phyloP scores from a whole-genome alignment of 352 stramenopile genomes.

The Bremia lactucae region DNA sequence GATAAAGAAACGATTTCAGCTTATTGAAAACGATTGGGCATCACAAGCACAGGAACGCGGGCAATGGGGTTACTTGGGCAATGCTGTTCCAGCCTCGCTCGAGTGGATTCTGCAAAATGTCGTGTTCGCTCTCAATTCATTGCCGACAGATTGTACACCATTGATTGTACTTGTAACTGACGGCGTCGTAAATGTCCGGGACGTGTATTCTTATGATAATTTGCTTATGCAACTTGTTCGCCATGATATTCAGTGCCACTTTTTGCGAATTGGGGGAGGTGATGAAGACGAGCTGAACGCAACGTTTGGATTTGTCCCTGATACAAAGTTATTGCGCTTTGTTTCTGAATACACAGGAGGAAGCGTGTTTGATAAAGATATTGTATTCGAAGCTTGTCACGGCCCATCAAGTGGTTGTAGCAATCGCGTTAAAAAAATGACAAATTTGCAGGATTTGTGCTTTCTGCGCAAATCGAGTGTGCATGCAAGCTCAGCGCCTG shows the following conservation, averaged over 20 bases:
- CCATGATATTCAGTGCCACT: conserved; percentile 81
- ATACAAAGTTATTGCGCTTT: conserved; percentile 69
- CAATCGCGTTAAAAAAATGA: conserved; percentile 44
- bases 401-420: conserved; percentile 17
- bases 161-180: conserved; percentile 81
- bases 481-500: conserved; percentile 48
- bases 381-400: conserved; percentile 47
- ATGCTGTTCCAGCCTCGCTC: conserved; percentile 37
- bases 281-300: conserved; percentile 43
- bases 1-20: conserved; percentile 58
- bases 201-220: conserved; percentile 77
- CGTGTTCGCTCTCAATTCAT: conserved; percentile 78
- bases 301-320: conserved; percentile 79
- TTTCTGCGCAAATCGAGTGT: conserved; percentile 63
- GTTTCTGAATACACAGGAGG: conserved; percentile 63
- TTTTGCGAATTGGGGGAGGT: conserved; percentile 55
- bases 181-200: conserved; percentile 68
- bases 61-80: conserved; percentile 15
- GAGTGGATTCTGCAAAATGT: conserved; percentile 78
- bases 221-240: conserved; percentile 83
- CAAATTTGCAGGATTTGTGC: conserved; percentile 38
- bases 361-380: conserved; percentile 49
- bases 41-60: conserved; percentile 23
- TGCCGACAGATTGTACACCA: conserved; percentile 61
- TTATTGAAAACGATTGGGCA: conserved; percentile 81